Conservation (phyloP, 83 land plant genomes). For the Thuja plicata region DNA sequence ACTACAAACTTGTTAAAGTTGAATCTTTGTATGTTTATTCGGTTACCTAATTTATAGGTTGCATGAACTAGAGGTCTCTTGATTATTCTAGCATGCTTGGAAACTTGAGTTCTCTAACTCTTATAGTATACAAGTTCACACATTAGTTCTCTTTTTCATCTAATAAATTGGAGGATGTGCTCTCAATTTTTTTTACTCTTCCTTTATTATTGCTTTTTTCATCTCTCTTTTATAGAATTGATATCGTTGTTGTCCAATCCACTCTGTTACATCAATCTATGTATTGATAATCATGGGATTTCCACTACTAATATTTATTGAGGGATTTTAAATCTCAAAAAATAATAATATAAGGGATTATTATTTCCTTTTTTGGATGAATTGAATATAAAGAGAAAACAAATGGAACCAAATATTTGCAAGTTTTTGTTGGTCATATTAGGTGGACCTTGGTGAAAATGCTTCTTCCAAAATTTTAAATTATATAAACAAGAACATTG, state of each 20-base stretch:
- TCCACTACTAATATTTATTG: conserved; percentile 91
- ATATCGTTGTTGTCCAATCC: not conserved
- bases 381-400: conserved; percentile 63
- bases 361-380: conserved; percentile 90
- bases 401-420: conserved; percentile 45
- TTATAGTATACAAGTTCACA: not conserved
- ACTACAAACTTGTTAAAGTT: not conserved
- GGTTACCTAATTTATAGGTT: not conserved
- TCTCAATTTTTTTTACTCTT: not conserved
- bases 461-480: too few species aligned
- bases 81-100: not conserved
- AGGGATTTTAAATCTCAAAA: conserved; percentile 83
- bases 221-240: not conserved
- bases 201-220: not conserved
- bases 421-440: conserved; percentile 88
- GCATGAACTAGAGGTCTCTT: not conserved
- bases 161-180: not conserved
- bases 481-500: too few species aligned
- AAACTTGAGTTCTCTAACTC: not conserved
- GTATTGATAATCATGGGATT: conserved; percentile 96
- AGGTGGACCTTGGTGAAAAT: not conserved
- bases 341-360: conserved; percentile 83
- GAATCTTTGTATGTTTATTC: not conserved
- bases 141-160: not conserved
- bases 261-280: not conserved